Conservation (phyloP, 176 grass and related monocot genomes). For the Elaeis guineensis region DNA sequence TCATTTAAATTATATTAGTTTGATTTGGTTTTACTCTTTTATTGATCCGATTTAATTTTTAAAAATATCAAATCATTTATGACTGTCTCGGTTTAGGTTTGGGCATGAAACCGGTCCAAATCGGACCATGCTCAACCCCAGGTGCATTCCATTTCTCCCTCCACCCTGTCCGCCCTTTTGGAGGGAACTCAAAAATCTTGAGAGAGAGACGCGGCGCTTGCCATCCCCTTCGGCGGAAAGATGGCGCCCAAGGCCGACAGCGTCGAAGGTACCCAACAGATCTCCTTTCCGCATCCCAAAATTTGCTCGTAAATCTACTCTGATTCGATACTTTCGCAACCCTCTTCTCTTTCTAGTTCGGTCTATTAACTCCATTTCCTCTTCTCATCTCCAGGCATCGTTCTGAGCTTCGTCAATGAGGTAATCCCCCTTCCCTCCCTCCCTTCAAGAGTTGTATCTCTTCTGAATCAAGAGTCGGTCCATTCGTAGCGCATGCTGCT, state of each 20-base stretch:
- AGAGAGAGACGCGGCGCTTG: not conserved
- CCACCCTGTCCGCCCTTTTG: slow-evolving; percentile 2
- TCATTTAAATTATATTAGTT: too few relatives aligned
- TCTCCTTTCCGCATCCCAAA: too few relatives aligned
- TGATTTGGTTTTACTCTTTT: too few relatives aligned
- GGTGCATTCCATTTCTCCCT: too few relatives aligned
- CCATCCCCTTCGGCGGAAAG: slow-evolving; percentile 7
- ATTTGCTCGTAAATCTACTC: not conserved
- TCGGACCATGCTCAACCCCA: too few relatives aligned
- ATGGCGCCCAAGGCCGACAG: slow-evolving; percentile 84
- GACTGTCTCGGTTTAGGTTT: too few relatives aligned
- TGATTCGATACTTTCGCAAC: not conserved
- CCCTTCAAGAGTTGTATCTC: not conserved
- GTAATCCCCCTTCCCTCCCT: slow-evolving; percentile 20
- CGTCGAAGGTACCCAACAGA: slow-evolving; percentile 51
- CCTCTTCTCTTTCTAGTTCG: not conserved
- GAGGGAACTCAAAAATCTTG: slow-evolving; percentile 23
- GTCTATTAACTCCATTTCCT: not conserved
- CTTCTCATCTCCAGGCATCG: slow-evolving; percentile 46
- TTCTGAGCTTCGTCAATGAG: slow-evolving; percentile 84
- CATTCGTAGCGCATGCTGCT: too few relatives aligned
- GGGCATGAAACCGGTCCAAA: too few relatives aligned
- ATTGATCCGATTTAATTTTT: too few relatives aligned
- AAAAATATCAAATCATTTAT: too few relatives aligned
- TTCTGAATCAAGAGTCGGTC: too few relatives aligned